phyloP scores from a whole-genome alignment of 2,329 filamentous ascomycete genomes.

The Neofusicoccum laricinum region DNA sequence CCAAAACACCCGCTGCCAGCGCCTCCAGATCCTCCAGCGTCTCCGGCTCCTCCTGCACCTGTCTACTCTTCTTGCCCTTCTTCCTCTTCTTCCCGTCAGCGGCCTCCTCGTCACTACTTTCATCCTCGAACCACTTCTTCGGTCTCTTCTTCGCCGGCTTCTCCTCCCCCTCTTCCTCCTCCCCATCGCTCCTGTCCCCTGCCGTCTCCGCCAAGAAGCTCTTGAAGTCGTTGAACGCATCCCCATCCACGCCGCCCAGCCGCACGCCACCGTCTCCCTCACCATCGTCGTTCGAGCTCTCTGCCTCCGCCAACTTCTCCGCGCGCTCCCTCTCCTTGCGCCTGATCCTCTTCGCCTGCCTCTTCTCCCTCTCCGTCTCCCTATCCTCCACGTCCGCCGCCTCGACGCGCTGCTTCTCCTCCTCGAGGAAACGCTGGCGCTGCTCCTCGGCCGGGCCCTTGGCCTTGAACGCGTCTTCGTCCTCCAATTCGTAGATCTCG shows the following conservation, averaged over 20 bases:
- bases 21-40: conserved; percentile 77
- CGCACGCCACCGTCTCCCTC: conserved; percentile 28
- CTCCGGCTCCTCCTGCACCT: conserved; percentile 66
- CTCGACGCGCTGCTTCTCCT: conserved; percentile 68
- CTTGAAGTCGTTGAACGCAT: conserved; percentile 13
- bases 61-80: conserved; percentile 44
- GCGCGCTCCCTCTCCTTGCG: conserved; percentile 64
- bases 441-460: conserved; percentile 75
- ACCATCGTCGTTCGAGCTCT: conserved; percentile 27
- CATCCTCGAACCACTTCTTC: conserved; percentile 78
- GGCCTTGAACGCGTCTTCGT: conserved; percentile 75
- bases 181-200: conserved; percentile 23
- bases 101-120: conserved; percentile 46
- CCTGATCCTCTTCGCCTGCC: conserved; percentile 71
- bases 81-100: conserved; percentile 34
- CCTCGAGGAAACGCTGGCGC: conserved; percentile 72
- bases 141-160: conserved; percentile 58
- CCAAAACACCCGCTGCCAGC: conserved; percentile 69
- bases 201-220: conserved; percentile 4
- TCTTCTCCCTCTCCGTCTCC: conserved; percentile 72
- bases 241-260: conserved; percentile 23
- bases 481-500: conserved; percentile 81
- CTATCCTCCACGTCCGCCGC: conserved; percentile 82
- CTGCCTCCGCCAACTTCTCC: conserved; percentile 44
- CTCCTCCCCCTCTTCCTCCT: conserved; percentile 18